Percentiles rank a stretch among this genome's conserved stretches.
Evolutionary conservation across 306 rosid genomes (phyloP).

Genomic region (Acmispon strigosus): DNA sequence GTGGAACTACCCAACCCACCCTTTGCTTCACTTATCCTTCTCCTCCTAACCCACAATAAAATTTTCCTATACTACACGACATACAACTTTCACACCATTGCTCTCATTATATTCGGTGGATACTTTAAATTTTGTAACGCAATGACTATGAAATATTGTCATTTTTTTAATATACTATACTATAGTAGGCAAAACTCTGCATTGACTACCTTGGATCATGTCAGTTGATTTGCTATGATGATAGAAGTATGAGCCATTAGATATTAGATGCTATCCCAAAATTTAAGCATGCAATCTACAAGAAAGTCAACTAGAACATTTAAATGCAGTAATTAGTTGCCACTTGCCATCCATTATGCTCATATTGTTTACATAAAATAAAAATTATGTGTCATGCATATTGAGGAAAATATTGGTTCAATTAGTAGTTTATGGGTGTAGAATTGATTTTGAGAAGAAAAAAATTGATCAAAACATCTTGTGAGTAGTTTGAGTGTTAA

Average conservation of each 20-base stretch:
- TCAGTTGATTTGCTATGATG: not conserved
- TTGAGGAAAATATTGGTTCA: not conserved
- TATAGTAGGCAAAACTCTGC: not conserved
- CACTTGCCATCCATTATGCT: constrained; percentile 12
- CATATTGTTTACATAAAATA: not conserved
- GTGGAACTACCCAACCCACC: constrained; percentile 69
- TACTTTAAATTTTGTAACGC: not conserved
- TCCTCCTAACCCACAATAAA: constrained; percentile 8
- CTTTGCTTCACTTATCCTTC: constrained; percentile 36
- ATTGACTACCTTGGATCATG: constrained; percentile 16
- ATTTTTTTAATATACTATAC: not conserved
- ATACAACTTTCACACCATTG: constrained; percentile 24
- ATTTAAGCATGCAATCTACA: not conserved
- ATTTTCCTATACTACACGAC: constrained; percentile 29
- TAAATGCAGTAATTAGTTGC: constrained; percentile 7
- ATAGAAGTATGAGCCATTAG: no score
- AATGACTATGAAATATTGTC: not conserved
- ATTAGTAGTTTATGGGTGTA: no score
- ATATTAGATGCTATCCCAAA: not conserved
- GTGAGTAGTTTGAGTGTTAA: no score
- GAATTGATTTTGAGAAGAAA: no score
- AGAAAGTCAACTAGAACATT: constrained; percentile 26
- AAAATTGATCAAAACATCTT: no score
- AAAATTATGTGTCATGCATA: not conserved
- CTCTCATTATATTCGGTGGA: constrained; percentile 28